Base-by-base conservation (phyloP, 371 early-diverging fungal species). In the Chytridium lagenaria region DNA sequence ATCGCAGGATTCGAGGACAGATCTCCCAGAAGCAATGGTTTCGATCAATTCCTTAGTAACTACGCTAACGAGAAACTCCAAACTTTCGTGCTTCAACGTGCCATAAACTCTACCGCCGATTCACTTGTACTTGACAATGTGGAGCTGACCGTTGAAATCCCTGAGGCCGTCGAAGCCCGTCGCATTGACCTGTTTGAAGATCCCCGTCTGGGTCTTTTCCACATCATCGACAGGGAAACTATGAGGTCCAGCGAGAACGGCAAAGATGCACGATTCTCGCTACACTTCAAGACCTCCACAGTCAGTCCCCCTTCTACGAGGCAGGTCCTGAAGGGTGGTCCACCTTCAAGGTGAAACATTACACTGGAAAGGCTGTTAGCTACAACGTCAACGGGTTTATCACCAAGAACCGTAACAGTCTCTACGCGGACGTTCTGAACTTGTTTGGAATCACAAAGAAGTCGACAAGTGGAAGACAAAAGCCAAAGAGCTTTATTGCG, bases 311-410 rank as follows among this genome's bases (percentile, higher is more conserved):
- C 31, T 73, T 52, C 50, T 73, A 67, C 63, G 74, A 73, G 33
- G 38, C 65, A 26, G 77, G 77, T 10, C 52, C 70, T 7, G 70
- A 52, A 7, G 74, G 77, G 1, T 73, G 74, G 73, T 59, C 59
- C 23, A 63, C 71, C 19, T 76, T 80, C 71, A 67, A 69, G 50
- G 70, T 75, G 30, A 67, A 59, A 38, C 78, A 75, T 59, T 78
- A 80, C 59, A 74, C 67, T 15, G 69, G 63, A 40, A 76, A 68
- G 81, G 78, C 81, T 80, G 90, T 92, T 28, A 80, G 81, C 30
- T 96, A 96, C 80, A 84, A 87, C 50, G 85, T 90, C 26, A 86
- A 87, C 50, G 91, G 90, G 23, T 93, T 96, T 72, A 72, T 91
- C 73, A 87, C 84, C 23, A 84, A 85, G 79, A 95, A 95, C 81